Evolutionary conservation across 1,284 basidiomycete species (phyloP).

Genomic region (Trametes hirsuta): DNA sequence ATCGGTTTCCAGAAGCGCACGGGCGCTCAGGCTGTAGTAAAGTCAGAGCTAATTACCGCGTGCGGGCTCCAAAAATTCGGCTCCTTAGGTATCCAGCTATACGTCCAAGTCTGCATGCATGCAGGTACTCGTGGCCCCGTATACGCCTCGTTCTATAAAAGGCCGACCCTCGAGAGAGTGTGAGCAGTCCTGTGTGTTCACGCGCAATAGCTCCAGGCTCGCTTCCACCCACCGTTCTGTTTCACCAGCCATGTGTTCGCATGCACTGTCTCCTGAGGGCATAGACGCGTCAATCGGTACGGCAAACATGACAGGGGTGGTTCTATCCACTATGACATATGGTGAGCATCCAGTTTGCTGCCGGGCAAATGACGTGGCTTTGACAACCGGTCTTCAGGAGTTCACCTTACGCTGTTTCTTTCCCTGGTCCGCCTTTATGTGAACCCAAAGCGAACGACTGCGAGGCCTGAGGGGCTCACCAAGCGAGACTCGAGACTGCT

Average conservation of each 20-base stretch:
- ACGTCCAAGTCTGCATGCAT: no score
- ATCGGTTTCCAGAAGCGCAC: no score
- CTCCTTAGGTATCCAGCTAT: no score
- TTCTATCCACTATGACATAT: constrained; percentile 31
- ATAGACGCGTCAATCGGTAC: constrained; percentile 8
- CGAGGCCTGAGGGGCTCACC: not conserved
- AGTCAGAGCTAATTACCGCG: no score
- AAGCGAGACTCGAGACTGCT: constrained; percentile 19
- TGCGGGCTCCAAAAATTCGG: no score
- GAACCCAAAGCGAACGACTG: not conserved
- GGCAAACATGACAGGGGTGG: constrained; percentile 21
- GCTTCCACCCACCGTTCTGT: not conserved
- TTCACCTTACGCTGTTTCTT: constrained; percentile 27
- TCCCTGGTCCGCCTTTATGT: constrained; percentile 10
- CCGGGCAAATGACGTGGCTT: no score
- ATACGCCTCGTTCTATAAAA: no score
- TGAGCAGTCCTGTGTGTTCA: no score
- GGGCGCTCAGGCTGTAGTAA: no score
- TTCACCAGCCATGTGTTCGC: not conserved
- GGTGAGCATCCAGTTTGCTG: constrained; percentile 16
- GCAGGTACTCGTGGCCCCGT: no score
- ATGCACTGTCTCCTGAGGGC: not conserved
- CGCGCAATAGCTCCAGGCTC: no score
- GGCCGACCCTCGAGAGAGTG: no score
- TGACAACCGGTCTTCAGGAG: constrained; percentile 17